Percentiles rank a stretch among this genome's conserved stretches.
Conservation (phyloP, 2,329 filamentous ascomycete genomes). For the Pyrenophora graminea region DNA sequence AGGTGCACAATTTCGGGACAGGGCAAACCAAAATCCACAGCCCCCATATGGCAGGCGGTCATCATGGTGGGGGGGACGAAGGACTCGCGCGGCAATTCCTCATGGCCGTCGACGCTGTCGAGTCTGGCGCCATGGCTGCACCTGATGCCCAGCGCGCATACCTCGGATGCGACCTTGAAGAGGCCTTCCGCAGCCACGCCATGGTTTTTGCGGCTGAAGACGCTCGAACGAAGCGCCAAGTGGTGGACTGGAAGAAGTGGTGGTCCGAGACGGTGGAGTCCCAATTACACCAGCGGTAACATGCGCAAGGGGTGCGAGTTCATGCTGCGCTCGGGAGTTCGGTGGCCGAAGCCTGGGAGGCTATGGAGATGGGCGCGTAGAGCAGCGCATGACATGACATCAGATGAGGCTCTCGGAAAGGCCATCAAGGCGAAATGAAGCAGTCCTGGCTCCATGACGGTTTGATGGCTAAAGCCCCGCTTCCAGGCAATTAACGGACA, state of each 20-base stretch:
- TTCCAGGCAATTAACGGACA: slow-evolving; percentile 37
- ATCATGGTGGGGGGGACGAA: slow-evolving; percentile 78
- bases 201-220: slow-evolving; percentile 95
- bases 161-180: slow-evolving; percentile 82
- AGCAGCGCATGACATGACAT: slow-evolving; percentile 26
- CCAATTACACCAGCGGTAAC: slow-evolving; percentile 20
- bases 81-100: slow-evolving; percentile 84
- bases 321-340: slow-evolving; percentile 5
- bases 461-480: slow-evolving; percentile 27
- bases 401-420: slow-evolving; percentile 24
- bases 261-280: slow-evolving; percentile 65
- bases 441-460: slow-evolving; percentile 18
- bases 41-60: slow-evolving; percentile 64
- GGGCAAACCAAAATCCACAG: slow-evolving; percentile 60
- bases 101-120: slow-evolving; percentile 77
- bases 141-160: slow-evolving; percentile 72
- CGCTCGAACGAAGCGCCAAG: slow-evolving; percentile 69
- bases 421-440: slow-evolving; percentile 22
- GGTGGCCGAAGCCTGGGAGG: slow-evolving; percentile 8
- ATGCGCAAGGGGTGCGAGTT: slow-evolving; percentile 3
- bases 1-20: slow-evolving; percentile 71
- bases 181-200: slow-evolving; percentile 86
- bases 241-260: slow-evolving; percentile 77
- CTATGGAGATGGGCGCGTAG: slow-evolving; percentile 36
- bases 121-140: slow-evolving; percentile 69